Evolutionary conservation across 2,329 filamentous ascomycete species (phyloP), one percentile per base, ranked within the genome.

Genomic region (Parascedosporium putredinis): DNA sequence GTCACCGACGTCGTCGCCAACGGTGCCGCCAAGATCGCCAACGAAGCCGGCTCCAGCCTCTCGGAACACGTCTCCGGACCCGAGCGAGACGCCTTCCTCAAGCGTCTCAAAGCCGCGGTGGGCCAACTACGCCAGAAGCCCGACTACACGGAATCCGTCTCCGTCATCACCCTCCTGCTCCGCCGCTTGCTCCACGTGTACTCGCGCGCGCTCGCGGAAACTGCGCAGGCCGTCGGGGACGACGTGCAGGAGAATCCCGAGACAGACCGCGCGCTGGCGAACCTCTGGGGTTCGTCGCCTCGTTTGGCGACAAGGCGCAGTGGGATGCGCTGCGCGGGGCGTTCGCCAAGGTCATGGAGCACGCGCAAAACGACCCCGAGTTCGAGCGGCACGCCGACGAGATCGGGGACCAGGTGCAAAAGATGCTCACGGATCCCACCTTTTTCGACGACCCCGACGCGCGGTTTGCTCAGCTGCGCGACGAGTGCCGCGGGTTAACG

Each of bases 131-230:
- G 86, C 6, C 76, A 87, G 59, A 81, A 86, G 47, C 79, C 76
- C 6, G 88, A 95, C 62, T 97, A 97, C 62, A 81, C 84, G 0
- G 82, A 90, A 45, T 95, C 90, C 0, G 88, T 95, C 0, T 88
- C 86, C 1, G 88, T 83, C 0, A 65, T 97, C 27, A 79, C 86
- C 0, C 67, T 82, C 6, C 72, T 97, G 5, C 74, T 96, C 51
- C 80, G 88, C 60, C 79, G 84, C 38, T 95, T 95, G 63, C 83
- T 86, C 8, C 70, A 80, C 54, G 73, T 82, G 8, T 96, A 96
- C 62, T 87, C 88, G 0, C 79, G 81, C 31, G 84, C 83, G 0
- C 76, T 82, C 0, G 77, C 84, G 49, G 78, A 88, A 45, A 76
- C 87, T 0, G 71, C 82, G 2, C 73, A 79, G 22, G 77, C 79